Percentiles rank a stretch among this genome's conserved stretches.
These are phyloP conservation scores for Clitoria ternatea DNA, from an alignment of 306 rosid genomes.

Conservation along the genomic window DNA sequence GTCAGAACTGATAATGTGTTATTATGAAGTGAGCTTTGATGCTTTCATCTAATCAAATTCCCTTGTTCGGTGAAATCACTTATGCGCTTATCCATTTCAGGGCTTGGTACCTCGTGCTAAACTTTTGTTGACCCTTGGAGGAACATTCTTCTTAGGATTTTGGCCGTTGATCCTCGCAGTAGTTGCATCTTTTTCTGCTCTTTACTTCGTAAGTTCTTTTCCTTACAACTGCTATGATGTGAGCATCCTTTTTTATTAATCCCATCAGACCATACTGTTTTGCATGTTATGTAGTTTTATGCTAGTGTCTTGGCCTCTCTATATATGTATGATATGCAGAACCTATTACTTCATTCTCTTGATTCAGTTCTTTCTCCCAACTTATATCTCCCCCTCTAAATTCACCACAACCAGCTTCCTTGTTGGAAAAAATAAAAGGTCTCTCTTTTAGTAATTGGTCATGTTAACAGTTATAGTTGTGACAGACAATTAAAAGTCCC, in stretches of 20 bases:
- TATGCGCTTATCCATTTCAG: slow-evolving; percentile 44
- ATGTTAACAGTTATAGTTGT: neutral
- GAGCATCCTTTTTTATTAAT: neutral
- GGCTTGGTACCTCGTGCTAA: slow-evolving; percentile 92
- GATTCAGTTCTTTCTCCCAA: no score
- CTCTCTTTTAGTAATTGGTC: neutral
- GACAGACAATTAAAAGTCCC: no score
- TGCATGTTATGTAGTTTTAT: neutral
- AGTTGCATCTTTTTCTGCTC: slow-evolving; percentile 59
- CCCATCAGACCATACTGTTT: neutral
- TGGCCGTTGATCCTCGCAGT: slow-evolving; percentile 83
- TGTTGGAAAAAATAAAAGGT: neutral
- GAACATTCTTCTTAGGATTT: slow-evolving; percentile 94
- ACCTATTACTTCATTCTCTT: no score
- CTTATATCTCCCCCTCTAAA: no score
- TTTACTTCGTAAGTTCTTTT: slow-evolving; percentile 62
- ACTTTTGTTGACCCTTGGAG: slow-evolving; percentile 78
- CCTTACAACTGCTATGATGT: neutral
- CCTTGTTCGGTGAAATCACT: slow-evolving; percentile 4
- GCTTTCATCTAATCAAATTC: neutral
- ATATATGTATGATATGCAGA: no score
- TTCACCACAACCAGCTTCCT: no score
- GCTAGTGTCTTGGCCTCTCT: neutral
- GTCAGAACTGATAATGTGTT: slow-evolving; percentile 1
- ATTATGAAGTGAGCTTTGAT: neutral